These are phyloP conservation scores for Nicotiana sylvestris DNA, from an alignment of 257 asterid species.

Conservation along the genomic window DNA sequence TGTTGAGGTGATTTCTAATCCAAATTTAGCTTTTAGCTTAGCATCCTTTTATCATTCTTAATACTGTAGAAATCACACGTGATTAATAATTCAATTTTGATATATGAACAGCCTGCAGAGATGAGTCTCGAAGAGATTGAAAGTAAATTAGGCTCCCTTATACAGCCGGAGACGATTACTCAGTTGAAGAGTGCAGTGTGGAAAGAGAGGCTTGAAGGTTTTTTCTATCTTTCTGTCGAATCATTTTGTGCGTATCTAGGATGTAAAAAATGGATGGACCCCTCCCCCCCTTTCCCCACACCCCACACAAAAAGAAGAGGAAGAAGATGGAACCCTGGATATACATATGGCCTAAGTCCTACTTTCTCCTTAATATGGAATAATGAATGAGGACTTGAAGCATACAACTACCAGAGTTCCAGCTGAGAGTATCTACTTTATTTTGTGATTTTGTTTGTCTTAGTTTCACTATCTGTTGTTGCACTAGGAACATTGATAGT, in stretches of 20 bases:
- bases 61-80: neutral
- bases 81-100: neutral
- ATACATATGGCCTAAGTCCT: neutral
- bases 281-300: neutral
- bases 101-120: conserved; percentile 66
- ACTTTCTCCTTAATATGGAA: neutral
- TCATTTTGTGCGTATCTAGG: neutral
- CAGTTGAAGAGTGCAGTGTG: conserved; percentile 89
- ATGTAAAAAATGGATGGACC: neutral
- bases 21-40: neutral
- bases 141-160: conserved; percentile 76
- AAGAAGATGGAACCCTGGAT: neutral
- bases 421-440: neutral
- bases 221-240: neutral
- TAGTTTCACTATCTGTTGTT: neutral
- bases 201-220: conserved; percentile 99
- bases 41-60: conserved; percentile 5
- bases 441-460: neutral
- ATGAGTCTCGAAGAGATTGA: conserved; percentile 98
- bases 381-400: neutral
- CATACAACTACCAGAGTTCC: neutral
- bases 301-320: neutral
- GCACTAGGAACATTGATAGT: neutral
- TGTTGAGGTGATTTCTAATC: conserved; percentile 57
- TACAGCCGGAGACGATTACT: conserved; percentile 72